Evolutionary conservation across 2,329 filamentous ascomycete genomes (phyloP), one percentile per base, ranked within the genome.

Genomic region (Monosporascus sp.): DNA sequence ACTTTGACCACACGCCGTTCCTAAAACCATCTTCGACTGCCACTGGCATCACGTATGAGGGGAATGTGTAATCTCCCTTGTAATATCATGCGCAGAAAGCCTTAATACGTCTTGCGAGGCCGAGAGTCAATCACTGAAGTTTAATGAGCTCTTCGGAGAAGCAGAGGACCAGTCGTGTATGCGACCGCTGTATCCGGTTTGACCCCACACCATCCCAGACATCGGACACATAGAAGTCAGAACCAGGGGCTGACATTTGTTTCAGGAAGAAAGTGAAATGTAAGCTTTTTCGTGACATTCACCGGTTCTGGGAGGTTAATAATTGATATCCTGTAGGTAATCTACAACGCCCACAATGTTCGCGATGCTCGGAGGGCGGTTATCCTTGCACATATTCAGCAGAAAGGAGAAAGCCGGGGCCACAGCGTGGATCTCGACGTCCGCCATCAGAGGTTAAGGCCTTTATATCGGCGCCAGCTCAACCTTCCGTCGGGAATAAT

Each of bases 341-440:
- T 50, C 55, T 60, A 52, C 56, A 58, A 46, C 61, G 63, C 25
- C 68, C 67, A 8, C 52, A 58, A 36, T 71, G 68, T 50, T 68
- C 67, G 50, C 67, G 67, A n/a, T 71, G 68, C 54, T 56, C 58
- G 2, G 65, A 68, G 54, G 60, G 52, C 7, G 58, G 59, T 17
- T 51, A 55, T 20, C 48, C 48, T 18, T 70, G 68, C 57, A 60
- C 54, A 4, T 71, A 71, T 50, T 64, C 65, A 7, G 59, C 56
- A 20, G 57, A 57, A 47, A 60, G 58, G 49, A 61, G 63, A 31
- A 70, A 63, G 50, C 68, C 68, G 3, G 68, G 68, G 4, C 68
- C 68, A 8, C 52, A 60, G 1, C 59, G 65, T 42, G 66, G 67
- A 22, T 56, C 61, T 11, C 61, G 58, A 8, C 57, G 62, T 18